Percentiles rank a stretch among this genome's conserved stretches.
These are phyloP conservation scores for Trichosporon sp. DNA, from an alignment of 1,284 basidiomycete genomes.

Conservation along the genomic window DNA sequence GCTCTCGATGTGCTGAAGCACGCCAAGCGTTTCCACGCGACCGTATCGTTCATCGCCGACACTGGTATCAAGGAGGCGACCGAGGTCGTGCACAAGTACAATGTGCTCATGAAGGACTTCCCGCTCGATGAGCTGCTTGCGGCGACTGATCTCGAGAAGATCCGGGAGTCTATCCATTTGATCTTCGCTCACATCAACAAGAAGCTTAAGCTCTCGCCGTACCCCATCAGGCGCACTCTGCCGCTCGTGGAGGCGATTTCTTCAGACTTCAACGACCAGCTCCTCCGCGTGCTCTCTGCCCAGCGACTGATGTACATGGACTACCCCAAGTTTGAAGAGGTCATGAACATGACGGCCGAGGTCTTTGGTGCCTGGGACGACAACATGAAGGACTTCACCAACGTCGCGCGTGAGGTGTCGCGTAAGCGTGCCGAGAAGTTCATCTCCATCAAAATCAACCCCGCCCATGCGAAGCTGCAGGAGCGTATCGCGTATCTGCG, in stretches of 20 bases:
- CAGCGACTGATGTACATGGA: slow-evolving; percentile 91
- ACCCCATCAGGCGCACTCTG: slow-evolving; percentile 91
- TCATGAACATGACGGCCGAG: slow-evolving; percentile 72
- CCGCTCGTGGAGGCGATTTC: slow-evolving; percentile 98
- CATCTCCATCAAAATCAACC: slow-evolving; percentile 92
- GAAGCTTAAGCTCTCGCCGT: slow-evolving; percentile 92
- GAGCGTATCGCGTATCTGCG: slow-evolving; percentile 84
- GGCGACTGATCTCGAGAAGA: slow-evolving; percentile 92
- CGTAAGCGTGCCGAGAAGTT: slow-evolving; percentile 90
- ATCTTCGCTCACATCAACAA: slow-evolving; percentile 95
- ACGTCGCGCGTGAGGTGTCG: slow-evolving; percentile 92
- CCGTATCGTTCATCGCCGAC: slow-evolving; percentile 96
- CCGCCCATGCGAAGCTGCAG: slow-evolving; percentile 88
- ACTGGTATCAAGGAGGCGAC: slow-evolving; percentile 93
- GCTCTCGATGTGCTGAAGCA: slow-evolving; percentile 94
- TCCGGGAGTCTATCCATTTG: slow-evolving; percentile 79
- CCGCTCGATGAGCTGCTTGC: slow-evolving; percentile 94
- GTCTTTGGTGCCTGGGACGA: slow-evolving; percentile 98
- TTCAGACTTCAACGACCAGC: slow-evolving; percentile 91
- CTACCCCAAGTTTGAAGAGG: slow-evolving; percentile 88
- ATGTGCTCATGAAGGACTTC: slow-evolving; percentile 98
- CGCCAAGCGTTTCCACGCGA: slow-evolving; percentile 95
- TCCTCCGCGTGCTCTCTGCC: slow-evolving; percentile 84
- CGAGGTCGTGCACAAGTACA: slow-evolving; percentile 93
- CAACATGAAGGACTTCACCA: slow-evolving; percentile 95